Percentiles rank a stretch among this genome's conserved stretches.
Evolutionary conservation across 1,284 basidiomycete genomes (phyloP).

Genomic region (Ustilago trichophora): DNA sequence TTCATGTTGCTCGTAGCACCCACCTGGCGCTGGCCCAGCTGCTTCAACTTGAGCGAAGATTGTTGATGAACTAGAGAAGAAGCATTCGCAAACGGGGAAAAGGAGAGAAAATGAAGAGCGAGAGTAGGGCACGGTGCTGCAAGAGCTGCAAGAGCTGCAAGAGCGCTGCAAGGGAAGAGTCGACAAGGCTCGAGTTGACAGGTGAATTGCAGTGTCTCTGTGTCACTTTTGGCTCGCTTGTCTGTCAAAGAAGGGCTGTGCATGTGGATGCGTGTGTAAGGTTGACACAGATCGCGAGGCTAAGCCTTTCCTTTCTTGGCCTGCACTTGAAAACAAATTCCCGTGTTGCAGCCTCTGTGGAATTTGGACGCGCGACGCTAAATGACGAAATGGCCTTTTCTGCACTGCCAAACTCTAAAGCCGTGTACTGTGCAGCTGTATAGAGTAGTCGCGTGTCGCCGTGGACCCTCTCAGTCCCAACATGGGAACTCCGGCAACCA

Average conservation of each 20-base stretch:
- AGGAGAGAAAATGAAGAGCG: too few species aligned
- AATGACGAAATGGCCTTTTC: slow-evolving; percentile 15
- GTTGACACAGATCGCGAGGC: too few species aligned
- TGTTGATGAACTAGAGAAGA: too few species aligned
- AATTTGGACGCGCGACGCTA: slow-evolving; percentile 1
- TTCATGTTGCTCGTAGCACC: too few species aligned
- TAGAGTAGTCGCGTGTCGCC: not conserved
- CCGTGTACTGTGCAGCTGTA: too few species aligned
- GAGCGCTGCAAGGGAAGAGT: slow-evolving; percentile 8
- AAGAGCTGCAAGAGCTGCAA: not conserved
- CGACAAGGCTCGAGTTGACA: slow-evolving; percentile 2
- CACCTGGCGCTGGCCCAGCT: too few species aligned
- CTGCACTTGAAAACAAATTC: slow-evolving; percentile 2
- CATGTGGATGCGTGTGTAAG: too few species aligned
- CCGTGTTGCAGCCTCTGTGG: slow-evolving; percentile 1
- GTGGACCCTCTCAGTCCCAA: slow-evolving; percentile 7
- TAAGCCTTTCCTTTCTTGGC: slow-evolving; percentile 4
- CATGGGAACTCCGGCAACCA: slow-evolving; percentile 16
- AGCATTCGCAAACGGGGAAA: too few species aligned
- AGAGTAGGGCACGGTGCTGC: too few species aligned
- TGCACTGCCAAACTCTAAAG: too few species aligned
- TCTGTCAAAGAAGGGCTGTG: slow-evolving; percentile 6
- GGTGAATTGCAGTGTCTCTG: not conserved
- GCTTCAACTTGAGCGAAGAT: too few species aligned
- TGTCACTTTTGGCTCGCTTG: slow-evolving; percentile 5